phyloP scores from a whole-genome alignment of 2,329 filamentous ascomycete genomes.

The Xylaria sp. region DNA sequence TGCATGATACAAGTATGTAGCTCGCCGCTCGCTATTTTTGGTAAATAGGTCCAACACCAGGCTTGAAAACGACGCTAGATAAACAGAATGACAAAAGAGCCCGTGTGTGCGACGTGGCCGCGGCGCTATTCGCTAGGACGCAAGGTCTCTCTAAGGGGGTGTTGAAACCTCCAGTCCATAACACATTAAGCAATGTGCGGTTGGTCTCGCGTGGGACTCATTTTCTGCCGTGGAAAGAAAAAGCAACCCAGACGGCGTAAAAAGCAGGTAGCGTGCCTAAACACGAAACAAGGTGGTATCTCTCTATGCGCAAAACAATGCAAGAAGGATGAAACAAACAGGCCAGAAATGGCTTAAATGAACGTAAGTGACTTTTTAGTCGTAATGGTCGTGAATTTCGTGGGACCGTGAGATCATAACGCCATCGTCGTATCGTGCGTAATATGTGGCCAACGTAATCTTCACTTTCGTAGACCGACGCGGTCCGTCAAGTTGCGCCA shows the following conservation, averaged over 20 bases:
- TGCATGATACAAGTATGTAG: conserved; percentile 36
- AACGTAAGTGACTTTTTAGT: conserved; percentile 34
- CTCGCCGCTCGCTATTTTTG: conserved; percentile 30
- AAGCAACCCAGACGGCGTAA: neutral
- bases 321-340: conserved; percentile 11
- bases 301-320: conserved; percentile 38
- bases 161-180: too few relatives aligned
- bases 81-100: conserved; percentile 11
- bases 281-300: conserved; percentile 38
- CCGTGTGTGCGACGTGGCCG: conserved; percentile 29
- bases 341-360: conserved; percentile 27
- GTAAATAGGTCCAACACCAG: conserved; percentile 25
- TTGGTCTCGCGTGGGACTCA: neutral
- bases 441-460: conserved; percentile 7
- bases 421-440: conserved; percentile 4
- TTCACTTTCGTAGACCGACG: conserved; percentile 38
- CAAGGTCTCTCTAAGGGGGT: too few relatives aligned
- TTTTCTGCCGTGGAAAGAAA: neutral
- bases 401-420: conserved; percentile 17
- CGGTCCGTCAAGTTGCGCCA: conserved; percentile 43
- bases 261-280: conserved; percentile 9
- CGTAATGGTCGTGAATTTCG: conserved; percentile 33
- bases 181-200: conserved; percentile 15
- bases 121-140: too few relatives aligned
- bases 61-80: conserved; percentile 29